A percentile compares a stretch with the other conserved stretches of the same genome.
Evolutionary conservation across 140 eudicot species (phyloP).

Genomic region (Stevia rebaudiana): DNA sequence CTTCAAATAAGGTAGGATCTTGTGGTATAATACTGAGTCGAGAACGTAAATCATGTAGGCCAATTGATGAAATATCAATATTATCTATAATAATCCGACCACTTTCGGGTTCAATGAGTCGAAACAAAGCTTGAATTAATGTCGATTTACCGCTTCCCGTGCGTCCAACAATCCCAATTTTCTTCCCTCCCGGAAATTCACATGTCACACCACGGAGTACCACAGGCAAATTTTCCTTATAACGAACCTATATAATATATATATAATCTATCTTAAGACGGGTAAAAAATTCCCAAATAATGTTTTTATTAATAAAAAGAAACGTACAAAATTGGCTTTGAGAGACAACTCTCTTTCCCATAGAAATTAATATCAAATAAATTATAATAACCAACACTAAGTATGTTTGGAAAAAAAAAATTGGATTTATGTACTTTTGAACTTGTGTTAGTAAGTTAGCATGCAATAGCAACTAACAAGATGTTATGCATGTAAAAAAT

Average conservation of each 20-base stretch:
- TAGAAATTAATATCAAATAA: too few species aligned
- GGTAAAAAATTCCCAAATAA: background rate
- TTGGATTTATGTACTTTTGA: too few species aligned
- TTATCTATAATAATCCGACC: conserved; percentile 76
- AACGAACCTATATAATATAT: conserved; percentile 53
- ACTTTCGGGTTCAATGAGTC: conserved; percentile 76
- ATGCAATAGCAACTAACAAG: conserved; percentile 10
- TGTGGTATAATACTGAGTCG: conserved; percentile 90
- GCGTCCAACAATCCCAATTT: conserved; percentile 92
- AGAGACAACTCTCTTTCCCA: background rate
- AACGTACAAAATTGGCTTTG: background rate
- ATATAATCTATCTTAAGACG: background rate
- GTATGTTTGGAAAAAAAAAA: background rate
- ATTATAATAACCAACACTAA: background rate
- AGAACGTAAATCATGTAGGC: conserved; percentile 83
- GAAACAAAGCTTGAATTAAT: conserved; percentile 74
- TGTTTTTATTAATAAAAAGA: background rate
- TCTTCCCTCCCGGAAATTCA: conserved; percentile 77
- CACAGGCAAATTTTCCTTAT: conserved; percentile 69
- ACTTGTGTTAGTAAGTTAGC: background rate
- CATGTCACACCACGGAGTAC: conserved; percentile 79
- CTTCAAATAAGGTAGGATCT: conserved; percentile 89
- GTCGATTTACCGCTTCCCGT: conserved; percentile 98
- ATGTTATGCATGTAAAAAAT: conserved; percentile 1
- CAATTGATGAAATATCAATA: conserved; percentile 73